These are phyloP conservation scores for Noccaea caerulescens DNA, from an alignment of 345 rosid species.

Conservation along the genomic window DNA sequence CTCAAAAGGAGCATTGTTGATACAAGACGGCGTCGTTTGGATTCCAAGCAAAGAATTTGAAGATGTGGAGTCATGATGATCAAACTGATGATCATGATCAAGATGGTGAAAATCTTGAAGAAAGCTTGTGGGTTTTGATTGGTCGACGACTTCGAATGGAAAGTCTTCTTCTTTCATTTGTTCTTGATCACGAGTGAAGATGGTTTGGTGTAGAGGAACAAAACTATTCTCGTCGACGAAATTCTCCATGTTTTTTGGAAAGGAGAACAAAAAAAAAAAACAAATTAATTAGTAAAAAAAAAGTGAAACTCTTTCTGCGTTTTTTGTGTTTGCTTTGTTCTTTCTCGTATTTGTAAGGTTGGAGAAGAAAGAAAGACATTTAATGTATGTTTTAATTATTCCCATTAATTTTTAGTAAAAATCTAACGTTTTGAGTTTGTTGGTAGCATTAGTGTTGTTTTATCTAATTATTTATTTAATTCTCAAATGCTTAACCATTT, in stretches of 20 bases:
- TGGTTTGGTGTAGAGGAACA: slow-evolving; percentile 40
- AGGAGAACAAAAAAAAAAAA: slow-evolving; percentile 35
- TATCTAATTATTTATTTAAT: background rate
- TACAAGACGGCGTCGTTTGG: slow-evolving; percentile 41
- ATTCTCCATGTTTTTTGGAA: slow-evolving; percentile 39
- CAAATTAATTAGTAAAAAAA: slow-evolving; percentile 44
- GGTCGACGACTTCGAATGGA: slow-evolving; percentile 46
- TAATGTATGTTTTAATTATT: slow-evolving; percentile 27
- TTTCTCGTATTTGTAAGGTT: slow-evolving; percentile 41
- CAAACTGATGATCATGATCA: slow-evolving; percentile 45
- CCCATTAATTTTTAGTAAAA: slow-evolving; percentile 30
- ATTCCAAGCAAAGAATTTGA: slow-evolving; percentile 49
- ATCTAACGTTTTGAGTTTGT: slow-evolving; percentile 42
- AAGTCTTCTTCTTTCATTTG: slow-evolving; percentile 48
- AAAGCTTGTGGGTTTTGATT: slow-evolving; percentile 45
- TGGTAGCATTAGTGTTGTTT: slow-evolving; percentile 35
- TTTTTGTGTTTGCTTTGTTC: slow-evolving; percentile 37
- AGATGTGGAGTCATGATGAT: slow-evolving; percentile 47
- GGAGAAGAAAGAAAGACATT: slow-evolving; percentile 30
- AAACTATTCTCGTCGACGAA: slow-evolving; percentile 30
- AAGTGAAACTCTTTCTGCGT: slow-evolving; percentile 7
- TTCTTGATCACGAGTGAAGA: slow-evolving; percentile 41
- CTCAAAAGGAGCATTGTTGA: slow-evolving; percentile 54
- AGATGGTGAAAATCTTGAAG: slow-evolving; percentile 65
- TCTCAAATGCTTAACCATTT: slow-evolving; percentile 7